phyloP scores from a whole-genome alignment of 2,329 filamentous ascomycete species.

The Aciculosporium take region DNA sequence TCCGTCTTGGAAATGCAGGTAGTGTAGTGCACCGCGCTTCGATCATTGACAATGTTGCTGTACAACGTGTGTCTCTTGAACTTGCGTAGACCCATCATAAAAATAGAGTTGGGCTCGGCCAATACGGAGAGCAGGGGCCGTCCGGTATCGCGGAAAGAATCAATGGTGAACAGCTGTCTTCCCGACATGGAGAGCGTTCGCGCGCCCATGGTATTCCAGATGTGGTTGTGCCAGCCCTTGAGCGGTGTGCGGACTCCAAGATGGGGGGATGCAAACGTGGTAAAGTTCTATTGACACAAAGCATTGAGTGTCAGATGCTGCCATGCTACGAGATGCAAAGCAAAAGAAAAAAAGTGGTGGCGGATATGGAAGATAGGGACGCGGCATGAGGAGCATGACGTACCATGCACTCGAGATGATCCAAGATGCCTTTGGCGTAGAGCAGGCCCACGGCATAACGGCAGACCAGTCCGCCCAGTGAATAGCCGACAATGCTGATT shows the following conservation, averaged over 20 bases:
- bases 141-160: slow-evolving; percentile 72
- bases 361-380: too few relatives aligned
- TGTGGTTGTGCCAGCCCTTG: slow-evolving; percentile 48
- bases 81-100: slow-evolving; percentile 60
- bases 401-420: slow-evolving; percentile 65
- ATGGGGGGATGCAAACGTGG: slow-evolving; percentile 78
- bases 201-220: slow-evolving; percentile 76
- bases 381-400: slow-evolving; percentile 6
- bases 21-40: slow-evolving; percentile 70
- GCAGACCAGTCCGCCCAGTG: slow-evolving; percentile 72
- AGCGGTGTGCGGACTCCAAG: slow-evolving; percentile 60
- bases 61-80: slow-evolving; percentile 73
- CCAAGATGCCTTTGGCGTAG: slow-evolving; percentile 65
- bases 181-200: slow-evolving; percentile 72
- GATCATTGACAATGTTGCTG: slow-evolving; percentile 76
- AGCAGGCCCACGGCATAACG: slow-evolving; percentile 78
- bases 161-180: slow-evolving; percentile 74
- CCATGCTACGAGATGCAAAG: neutral
- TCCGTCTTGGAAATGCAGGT: slow-evolving; percentile 64
- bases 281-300: slow-evolving; percentile 53
- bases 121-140: slow-evolving; percentile 67
- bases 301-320: neutral
- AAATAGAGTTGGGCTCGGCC: slow-evolving; percentile 72
- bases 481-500: slow-evolving; percentile 81
- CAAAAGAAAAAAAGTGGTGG: neutral